Conservation (phyloP, 1,284 basidiomycete genomes). For the Takashimella koratensis region DNA sequence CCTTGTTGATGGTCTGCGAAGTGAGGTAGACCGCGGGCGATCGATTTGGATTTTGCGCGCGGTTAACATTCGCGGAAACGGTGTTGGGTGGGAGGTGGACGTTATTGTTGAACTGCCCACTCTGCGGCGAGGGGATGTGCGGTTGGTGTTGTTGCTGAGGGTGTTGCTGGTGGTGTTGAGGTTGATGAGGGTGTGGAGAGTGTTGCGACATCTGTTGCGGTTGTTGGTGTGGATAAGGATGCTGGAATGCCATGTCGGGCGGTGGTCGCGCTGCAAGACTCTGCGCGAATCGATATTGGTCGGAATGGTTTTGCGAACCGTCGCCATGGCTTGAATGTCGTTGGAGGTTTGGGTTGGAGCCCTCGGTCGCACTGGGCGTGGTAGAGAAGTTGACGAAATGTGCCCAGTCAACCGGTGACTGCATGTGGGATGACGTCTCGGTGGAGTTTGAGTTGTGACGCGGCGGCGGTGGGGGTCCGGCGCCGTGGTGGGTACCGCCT, state of each 20-base stretch:
- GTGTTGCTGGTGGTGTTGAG: slow-evolving; percentile 1
- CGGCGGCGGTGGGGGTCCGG: too few species aligned
- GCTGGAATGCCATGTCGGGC: background rate
- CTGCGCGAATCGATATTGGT: slow-evolving; percentile 1
- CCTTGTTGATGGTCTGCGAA: background rate
- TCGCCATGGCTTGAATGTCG: background rate
- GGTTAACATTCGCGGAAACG: background rate
- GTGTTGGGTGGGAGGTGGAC: background rate
- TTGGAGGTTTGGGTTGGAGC: background rate
- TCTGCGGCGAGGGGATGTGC: too few species aligned
- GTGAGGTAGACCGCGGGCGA: background rate
- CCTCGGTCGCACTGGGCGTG: background rate
- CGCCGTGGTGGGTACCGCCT: background rate
- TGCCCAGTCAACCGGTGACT: background rate
- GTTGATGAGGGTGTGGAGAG: background rate
- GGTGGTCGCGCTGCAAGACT: background rate
- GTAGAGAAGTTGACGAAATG: slow-evolving; percentile 2
- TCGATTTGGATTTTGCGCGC: background rate
- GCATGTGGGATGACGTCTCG: background rate
- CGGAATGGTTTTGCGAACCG: background rate
- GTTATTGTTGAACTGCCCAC: too few species aligned
- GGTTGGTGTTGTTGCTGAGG: background rate
- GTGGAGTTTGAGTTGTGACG: background rate
- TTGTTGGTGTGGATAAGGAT: background rate
- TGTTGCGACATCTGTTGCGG: background rate